Conservation (phyloP, 352 stramenopile species). For the Phytophthora tentaculata region DNA sequence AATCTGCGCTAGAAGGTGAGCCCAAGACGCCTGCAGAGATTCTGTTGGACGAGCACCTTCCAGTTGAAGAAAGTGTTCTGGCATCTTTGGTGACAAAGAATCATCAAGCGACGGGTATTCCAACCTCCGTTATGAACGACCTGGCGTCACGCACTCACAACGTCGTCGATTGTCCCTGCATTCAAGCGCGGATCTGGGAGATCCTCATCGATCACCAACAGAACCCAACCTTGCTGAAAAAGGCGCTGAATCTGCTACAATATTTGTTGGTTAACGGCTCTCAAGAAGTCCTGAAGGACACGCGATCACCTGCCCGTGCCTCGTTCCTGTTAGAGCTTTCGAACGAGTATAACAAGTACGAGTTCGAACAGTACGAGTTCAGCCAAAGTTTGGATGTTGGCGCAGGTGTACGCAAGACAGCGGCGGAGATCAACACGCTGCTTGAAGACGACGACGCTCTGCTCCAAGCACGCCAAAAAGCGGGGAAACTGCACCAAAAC, state of each 20-base stretch:
- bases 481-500: slow-evolving; percentile 62
- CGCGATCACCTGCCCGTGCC: slow-evolving; percentile 45
- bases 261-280: slow-evolving; percentile 77
- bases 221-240: slow-evolving; percentile 66
- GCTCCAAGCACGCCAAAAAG: slow-evolving; percentile 48
- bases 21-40: slow-evolving; percentile 68
- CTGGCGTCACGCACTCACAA: slow-evolving; percentile 73
- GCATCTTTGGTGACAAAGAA: slow-evolving; percentile 50
- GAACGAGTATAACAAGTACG: slow-evolving; percentile 71
- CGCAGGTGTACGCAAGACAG: slow-evolving; percentile 66
- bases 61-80: slow-evolving; percentile 55
- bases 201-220: slow-evolving; percentile 65
- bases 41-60: slow-evolving; percentile 65
- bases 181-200: slow-evolving; percentile 75
- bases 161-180: slow-evolving; percentile 77
- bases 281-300: slow-evolving; percentile 70
- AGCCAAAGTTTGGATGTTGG: slow-evolving; percentile 74
- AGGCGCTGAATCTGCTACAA: slow-evolving; percentile 65
- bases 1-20: slow-evolving; percentile 58
- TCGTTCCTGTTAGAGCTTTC: slow-evolving; percentile 57
- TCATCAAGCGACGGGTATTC: slow-evolving; percentile 42
- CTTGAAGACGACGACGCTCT: slow-evolving; percentile 61
- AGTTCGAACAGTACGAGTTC: slow-evolving; percentile 81
- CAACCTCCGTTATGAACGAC: slow-evolving; percentile 63
- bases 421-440: slow-evolving; percentile 55